Base-by-base conservation (phyloP, 441 rosid species). In the Jatropha podagrica region DNA sequence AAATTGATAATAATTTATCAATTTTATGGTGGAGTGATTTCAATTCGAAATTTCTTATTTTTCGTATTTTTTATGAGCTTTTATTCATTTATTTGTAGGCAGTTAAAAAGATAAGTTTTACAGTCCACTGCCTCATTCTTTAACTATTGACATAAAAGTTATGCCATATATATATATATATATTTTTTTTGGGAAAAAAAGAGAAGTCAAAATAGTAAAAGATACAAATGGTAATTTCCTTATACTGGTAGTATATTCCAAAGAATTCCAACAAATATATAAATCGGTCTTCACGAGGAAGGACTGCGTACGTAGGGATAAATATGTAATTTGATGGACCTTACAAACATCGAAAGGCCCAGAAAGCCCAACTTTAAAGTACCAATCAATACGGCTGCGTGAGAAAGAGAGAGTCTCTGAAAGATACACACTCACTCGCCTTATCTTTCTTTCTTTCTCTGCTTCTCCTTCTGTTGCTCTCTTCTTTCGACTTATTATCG, bases 401-500 rank as follows among this genome's bases (percentile, higher is more conserved):
- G 18, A 18, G 44, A n/a, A 37, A 52, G 56, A 15, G 56, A 52
- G 20, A 52, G 20, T 4, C 5, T 6, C n/a, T 52, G 23, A 7
- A 7, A 20, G 61, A n/a, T 56, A n/a, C 13, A n/a, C 13, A 23
- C 14, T 8, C 20, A 4, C 38, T 1, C 1, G 1, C 59, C 27
- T 58, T 58, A 58, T 58, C 62, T 10, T 7, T 26, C 14, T 0
- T 4, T 26, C 63, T 3, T 7, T 23, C 2, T 10, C 44, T 37
- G 58, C 23, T 23, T 15, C 66, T 20, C 18, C 52, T 55, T 4
- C 51, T 4, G 42, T 54, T 74, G 65, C 77, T 69, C 71, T 37
- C 62, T 63, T 5, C n/a, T 55, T 17, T 0, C 76, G 9, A 48
- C 54, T 42, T 69, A 20, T 42, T 64, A 63, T 77, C 78, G 2